These are phyloP conservation scores for Fusarium euwallaceae DNA, from an alignment of 2,329 filamentous ascomycete genomes.

Conservation along the genomic window DNA sequence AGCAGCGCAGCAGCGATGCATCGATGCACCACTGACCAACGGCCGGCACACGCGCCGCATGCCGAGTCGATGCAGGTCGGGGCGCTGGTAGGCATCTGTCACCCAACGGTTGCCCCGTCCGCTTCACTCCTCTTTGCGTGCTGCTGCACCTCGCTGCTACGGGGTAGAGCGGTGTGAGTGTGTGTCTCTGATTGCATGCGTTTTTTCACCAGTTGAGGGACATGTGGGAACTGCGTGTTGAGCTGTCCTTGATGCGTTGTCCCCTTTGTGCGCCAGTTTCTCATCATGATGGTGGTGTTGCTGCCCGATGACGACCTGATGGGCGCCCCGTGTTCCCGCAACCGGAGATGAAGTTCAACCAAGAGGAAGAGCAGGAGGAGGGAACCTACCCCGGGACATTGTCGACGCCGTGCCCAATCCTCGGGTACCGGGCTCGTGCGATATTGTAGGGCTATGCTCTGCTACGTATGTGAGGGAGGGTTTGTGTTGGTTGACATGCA, in stretches of 20 bases:
- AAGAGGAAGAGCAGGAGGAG: background rate
- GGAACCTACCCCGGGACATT: background rate
- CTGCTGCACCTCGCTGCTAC: conserved; percentile 40
- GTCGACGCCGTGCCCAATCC: background rate
- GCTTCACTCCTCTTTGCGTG: conserved; percentile 43
- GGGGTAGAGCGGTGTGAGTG: conserved; percentile 43
- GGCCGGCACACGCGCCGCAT: conserved; percentile 36
- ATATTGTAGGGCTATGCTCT: conserved; percentile 1
- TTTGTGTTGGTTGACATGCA: conserved; percentile 17
- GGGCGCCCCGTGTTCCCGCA: conserved; percentile 28
- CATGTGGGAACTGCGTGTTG: conserved; percentile 46
- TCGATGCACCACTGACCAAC: conserved; percentile 38
- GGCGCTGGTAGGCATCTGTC: conserved; percentile 37
- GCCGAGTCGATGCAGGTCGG: conserved; percentile 40
- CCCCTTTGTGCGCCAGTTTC: conserved; percentile 38
- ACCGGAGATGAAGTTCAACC: conserved; percentile 22
- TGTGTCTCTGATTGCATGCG: conserved; percentile 40
- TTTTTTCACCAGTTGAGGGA: conserved; percentile 32
- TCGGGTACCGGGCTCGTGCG: background rate
- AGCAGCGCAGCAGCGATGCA: conserved; percentile 45
- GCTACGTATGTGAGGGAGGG: background rate
- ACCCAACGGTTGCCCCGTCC: conserved; percentile 44
- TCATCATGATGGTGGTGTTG: conserved; percentile 42
- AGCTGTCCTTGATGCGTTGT: conserved; percentile 47
- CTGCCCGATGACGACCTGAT: conserved; percentile 49